Conservation (phyloP, 2,329 filamentous ascomycete genomes). For the Colletotrichum costaricense region DNA sequence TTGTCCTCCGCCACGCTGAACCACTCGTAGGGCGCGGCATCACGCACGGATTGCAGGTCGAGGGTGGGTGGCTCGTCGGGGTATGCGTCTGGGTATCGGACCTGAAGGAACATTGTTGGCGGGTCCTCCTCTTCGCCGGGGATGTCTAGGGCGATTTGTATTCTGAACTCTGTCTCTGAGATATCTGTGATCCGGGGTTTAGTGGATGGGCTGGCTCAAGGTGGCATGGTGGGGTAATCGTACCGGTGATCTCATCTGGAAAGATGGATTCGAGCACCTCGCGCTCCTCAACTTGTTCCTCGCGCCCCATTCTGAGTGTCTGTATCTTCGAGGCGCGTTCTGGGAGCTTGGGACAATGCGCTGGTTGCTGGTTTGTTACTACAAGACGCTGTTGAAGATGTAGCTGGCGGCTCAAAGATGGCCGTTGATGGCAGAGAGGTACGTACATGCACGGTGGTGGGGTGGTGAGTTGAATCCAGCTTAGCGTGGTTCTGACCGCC, state of each 20-base stretch:
- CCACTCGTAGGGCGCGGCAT: conserved; percentile 75
- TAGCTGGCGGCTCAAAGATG: background rate
- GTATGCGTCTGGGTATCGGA: conserved; percentile 90
- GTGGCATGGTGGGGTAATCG: conserved; percentile 38
- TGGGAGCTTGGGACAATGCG: background rate
- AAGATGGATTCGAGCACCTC: conserved; percentile 99
- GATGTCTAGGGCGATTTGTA: conserved; percentile 87
- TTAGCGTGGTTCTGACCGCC: conserved; percentile 46
- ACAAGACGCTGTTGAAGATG: background rate
- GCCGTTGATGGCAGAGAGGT: conserved; percentile 8
- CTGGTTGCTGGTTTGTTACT: background rate
- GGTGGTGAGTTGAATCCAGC: conserved; percentile 26
- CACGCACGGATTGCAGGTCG: conserved; percentile 80
- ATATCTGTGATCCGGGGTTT: conserved; percentile 70
- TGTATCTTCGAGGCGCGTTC: background rate
- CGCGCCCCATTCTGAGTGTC: conserved; percentile 69
- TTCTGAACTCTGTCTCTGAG: conserved; percentile 88
- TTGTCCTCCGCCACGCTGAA: conserved; percentile 88
- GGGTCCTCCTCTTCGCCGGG: conserved; percentile 72
- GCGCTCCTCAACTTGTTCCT: conserved; percentile 95
- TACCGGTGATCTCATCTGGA: conserved; percentile 95
- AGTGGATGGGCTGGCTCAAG: conserved; percentile 4
- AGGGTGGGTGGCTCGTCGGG: conserved; percentile 88
- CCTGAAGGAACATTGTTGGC: conserved; percentile 82
- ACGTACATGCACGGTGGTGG: conserved; percentile 34